Evolutionary conservation across 345 rosid genomes (phyloP), one percentile per base, ranked within the genome.

Genomic region (Pistacia vera): DNA sequence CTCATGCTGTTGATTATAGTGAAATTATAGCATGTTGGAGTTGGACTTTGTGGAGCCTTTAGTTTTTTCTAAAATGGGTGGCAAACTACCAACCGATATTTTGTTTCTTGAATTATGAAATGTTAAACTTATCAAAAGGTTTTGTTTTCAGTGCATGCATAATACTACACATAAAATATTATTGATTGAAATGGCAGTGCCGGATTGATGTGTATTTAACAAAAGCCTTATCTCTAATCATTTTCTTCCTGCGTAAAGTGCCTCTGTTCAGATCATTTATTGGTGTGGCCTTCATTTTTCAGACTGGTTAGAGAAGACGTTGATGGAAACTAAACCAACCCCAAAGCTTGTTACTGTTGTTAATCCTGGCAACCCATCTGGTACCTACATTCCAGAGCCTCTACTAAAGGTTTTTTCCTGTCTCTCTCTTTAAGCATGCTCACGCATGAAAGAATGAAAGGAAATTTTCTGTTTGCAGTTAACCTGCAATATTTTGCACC

Each of bases 361-460:
- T 70, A 96, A 96, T 80, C 99, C 97, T 35, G 99, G 98, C 63
- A 96, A 96, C 81, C 99, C 98, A 36, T 83, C 91, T 13, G 99
- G 98, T 60, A 91, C 98, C 75, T 92, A 90, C 82, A 86, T 96
- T 81, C 98, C 97, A 1, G 94, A 91, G 77, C 84, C 86, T 44
- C 93, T 91, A 51, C 99, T 96, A 80, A 86, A 89, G 97, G 97
- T 92, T 63, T 75, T 60, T 75, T 74, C 76, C 61, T 73, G 65
- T 63, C 79, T 38, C 69, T 51, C 63, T 63, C 51, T 17, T 52
- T 65, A 10, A 30, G 68, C 8, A 63, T 20, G 36, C 18, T 3
- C 48, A 12, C 64, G 33, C 52, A 57, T 5, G 5, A 8, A 54
- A 54, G 17, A 54, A 54, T 3, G 4, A 51, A 51, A 51, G 3